Conservation (phyloP, 129 eudicot species). For the Calendula officinalis region DNA sequence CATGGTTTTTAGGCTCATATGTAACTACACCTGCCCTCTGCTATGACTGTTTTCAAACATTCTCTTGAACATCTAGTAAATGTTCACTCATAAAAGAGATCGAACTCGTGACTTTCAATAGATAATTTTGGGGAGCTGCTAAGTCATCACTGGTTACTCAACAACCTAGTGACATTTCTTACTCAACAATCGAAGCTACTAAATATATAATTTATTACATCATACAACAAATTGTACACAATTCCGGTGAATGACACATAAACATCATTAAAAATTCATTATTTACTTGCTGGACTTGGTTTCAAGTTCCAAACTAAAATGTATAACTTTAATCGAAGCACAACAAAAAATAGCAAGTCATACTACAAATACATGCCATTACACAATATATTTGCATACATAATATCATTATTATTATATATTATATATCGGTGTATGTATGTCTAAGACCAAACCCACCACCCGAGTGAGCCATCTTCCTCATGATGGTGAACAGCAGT, state of each 20-base stretch:
- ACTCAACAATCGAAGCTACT: too few species aligned
- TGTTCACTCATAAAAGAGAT: too few species aligned
- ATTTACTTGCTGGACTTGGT: conserved; percentile 3
- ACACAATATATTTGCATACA: too few species aligned
- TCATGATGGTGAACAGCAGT: conserved; percentile 40
- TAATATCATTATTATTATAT: conserved; percentile 23
- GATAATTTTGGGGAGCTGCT: too few species aligned
- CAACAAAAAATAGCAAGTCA: conserved; percentile 11
- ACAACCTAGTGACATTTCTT: too few species aligned
- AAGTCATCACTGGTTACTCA: too few species aligned
- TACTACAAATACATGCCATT: conserved; percentile 29
- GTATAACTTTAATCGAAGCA: conserved; percentile 12
- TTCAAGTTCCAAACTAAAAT: conserved; percentile 21
- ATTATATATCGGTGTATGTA: conserved; percentile 5
- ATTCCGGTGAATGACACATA: too few species aligned
- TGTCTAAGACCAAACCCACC: conserved; percentile 72
- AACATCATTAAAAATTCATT: conserved; percentile 9
- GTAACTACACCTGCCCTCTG: too few species aligned
- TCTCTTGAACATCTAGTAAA: too few species aligned
- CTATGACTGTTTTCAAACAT: too few species aligned
- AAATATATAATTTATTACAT: background rate
- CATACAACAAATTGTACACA: conserved; percentile 8
- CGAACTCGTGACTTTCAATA: too few species aligned
- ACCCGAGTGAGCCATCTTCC: conserved; percentile 52
- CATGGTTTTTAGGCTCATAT: too few species aligned